A percentile compares a stretch with the other conserved stretches of the same genome.
Conservation (phyloP, 2,329 filamentous ascomycete species). For the Xylaria sp. region DNA sequence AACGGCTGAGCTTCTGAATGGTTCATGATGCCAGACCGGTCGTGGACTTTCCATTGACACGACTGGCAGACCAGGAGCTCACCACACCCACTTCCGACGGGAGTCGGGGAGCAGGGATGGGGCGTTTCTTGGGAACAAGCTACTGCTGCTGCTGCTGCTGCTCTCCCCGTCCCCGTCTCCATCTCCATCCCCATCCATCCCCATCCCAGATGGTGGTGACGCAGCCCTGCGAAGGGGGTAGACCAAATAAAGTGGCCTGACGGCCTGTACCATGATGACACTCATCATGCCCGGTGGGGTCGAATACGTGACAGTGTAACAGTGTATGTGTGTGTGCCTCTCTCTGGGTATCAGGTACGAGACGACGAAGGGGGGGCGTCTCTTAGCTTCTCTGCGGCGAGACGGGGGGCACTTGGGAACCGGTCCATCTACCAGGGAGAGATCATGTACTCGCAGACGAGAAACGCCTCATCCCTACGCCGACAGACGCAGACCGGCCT, state of each 20-base stretch:
- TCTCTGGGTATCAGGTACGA: neutral
- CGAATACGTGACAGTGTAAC: slow-evolving; percentile 9
- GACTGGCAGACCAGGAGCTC: neutral
- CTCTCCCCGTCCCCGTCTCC: neutral
- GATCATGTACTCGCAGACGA: too few relatives aligned
- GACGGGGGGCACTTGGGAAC: too few relatives aligned
- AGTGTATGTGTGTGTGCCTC: neutral
- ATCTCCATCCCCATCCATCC: too few relatives aligned
- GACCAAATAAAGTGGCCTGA: slow-evolving; percentile 2
- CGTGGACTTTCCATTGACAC: slow-evolving; percentile 9
- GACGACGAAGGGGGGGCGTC: neutral
- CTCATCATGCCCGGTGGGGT: slow-evolving; percentile 7
- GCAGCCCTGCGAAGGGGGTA: slow-evolving; percentile 11
- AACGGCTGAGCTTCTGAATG: slow-evolving; percentile 13
- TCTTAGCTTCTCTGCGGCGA: too few relatives aligned
- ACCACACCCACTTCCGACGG: slow-evolving; percentile 8
- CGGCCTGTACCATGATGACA: slow-evolving; percentile 10
- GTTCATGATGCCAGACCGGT: slow-evolving; percentile 4
- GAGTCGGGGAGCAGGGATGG: slow-evolving; percentile 13
- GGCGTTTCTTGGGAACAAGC: neutral
- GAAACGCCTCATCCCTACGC: too few relatives aligned
- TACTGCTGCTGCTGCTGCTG: neutral
- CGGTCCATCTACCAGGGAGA: neutral
- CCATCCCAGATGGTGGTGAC: neutral
- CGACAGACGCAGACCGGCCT: too few relatives aligned